Evolutionary conservation across 805 yeast genomes (phyloP), one percentile per base, ranked within the genome.

Genomic region (Nakazawaea wyomingensis): DNA sequence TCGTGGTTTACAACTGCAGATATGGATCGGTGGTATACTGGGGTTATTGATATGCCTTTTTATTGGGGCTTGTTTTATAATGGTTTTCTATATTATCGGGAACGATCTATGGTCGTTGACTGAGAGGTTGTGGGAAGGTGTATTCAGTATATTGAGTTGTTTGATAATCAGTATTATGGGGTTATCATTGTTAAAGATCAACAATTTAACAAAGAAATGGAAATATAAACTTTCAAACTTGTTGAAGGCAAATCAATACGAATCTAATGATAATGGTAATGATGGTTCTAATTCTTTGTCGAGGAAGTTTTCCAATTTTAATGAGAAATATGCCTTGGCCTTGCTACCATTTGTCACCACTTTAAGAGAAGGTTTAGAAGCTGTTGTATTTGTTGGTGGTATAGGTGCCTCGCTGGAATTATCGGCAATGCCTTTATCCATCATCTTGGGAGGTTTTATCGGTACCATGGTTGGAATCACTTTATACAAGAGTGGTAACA

Each of bases 331-430:
- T 56, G 80, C 91, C 3, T 65, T 85, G 60, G 43, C 33, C 4
- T 19, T 47, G n/a, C 29, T 49, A 16, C 96, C 97, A 1, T 81
- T 89, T 54, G 73, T 89, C 37, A 89, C 97, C 2, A 82, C 95
- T 4, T 65, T 89, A 39, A 75, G 96, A 57, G 96, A 89, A 61
- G 96, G 96, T 1, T 66, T 89, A 41, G 96, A 89, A 61, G 96
- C 96, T 0, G 89, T 89, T 29, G 93, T 89, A 2, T 89, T 89
- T 54, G 72, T 89, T 34, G 96, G 96, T 3, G 97, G 96, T 21
- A 81, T 89, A 34, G 88, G 88, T 18, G 78, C 85, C 46, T 76
- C 80, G 28, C 85, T 80, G 49, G 88, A 91, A 5, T 57, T 77
- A 10, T 56, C 77, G 0, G 75, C 88, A 0, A 72, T 85, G 46